A percentile compares a stretch with the other conserved stretches of the same genome.
phyloP scores from a whole-genome alignment of 345 rosid genomes.

The Boechera divaricarpa region DNA sequence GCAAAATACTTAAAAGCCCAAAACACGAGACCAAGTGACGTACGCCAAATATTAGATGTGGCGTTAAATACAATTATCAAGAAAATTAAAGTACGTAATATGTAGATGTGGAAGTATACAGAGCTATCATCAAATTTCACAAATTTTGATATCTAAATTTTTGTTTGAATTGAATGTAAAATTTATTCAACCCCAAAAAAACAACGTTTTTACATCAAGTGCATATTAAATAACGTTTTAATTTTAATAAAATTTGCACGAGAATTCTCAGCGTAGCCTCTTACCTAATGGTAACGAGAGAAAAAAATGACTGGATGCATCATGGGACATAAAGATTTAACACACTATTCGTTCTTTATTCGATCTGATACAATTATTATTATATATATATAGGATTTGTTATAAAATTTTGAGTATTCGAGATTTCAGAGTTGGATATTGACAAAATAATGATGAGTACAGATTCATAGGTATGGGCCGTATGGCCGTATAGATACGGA shows the following conservation, averaged over 20 bases:
- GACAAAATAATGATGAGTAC: slow-evolving; percentile 17
- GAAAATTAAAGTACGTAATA: background rate
- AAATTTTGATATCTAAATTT: background rate
- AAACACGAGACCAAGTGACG: slow-evolving; percentile 18
- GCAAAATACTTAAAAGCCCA: slow-evolving; percentile 4
- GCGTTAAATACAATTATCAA: slow-evolving; percentile 9
- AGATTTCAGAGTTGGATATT: slow-evolving; percentile 10
- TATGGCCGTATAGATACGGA: slow-evolving; percentile 17
- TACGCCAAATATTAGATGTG: slow-evolving; percentile 10
- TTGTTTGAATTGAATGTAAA: no score
- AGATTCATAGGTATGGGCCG: slow-evolving; percentile 16
- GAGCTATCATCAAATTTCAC: background rate
- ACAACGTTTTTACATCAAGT: no score
- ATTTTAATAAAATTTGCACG: background rate
- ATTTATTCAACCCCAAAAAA: no score
- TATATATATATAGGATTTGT: no score
- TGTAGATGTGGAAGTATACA: background rate
- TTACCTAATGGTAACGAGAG: background rate
- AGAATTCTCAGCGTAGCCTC: background rate
- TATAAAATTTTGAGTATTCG: background rate
- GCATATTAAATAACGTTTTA: background rate
- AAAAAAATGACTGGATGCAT: background rate
- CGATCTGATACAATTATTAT: background rate
- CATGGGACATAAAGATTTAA: slow-evolving; percentile 13
- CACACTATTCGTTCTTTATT: slow-evolving; percentile 4